These are phyloP conservation scores for Alternaria rosae DNA, from an alignment of 2,329 filamentous ascomycete genomes.

Conservation along the genomic window DNA sequence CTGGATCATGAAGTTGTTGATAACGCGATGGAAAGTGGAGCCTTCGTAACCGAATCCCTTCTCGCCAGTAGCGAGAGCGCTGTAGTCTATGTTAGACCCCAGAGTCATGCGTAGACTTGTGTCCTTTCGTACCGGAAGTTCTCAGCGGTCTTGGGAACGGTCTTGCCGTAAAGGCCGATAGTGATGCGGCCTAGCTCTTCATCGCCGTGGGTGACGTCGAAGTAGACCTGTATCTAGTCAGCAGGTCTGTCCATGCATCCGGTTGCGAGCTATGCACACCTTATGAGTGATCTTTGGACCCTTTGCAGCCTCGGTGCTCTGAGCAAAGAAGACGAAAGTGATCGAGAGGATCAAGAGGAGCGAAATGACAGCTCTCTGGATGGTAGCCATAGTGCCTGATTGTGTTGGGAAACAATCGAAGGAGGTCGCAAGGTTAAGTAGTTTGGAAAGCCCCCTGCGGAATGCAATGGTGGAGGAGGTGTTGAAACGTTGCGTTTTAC, in stretches of 20 bases:
- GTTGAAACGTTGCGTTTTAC: slow-evolving; percentile 47
- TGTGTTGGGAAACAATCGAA: slow-evolving; percentile 23
- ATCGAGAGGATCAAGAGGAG: slow-evolving; percentile 79
- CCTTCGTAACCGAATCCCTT: slow-evolving; percentile 85
- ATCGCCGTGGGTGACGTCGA: slow-evolving; percentile 81
- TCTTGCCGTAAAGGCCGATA: slow-evolving; percentile 87
- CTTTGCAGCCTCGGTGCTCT: slow-evolving; percentile 55
- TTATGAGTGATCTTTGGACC: slow-evolving; percentile 96
- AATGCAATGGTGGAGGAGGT: slow-evolving; percentile 18
- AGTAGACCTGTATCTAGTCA: slow-evolving; percentile 67
- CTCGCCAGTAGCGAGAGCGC: slow-evolving; percentile 82
- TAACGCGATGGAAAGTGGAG: slow-evolving; percentile 87
- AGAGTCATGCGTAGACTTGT: not conserved
- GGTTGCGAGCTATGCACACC: slow-evolving; percentile 54
- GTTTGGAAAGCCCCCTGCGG: slow-evolving; percentile 24
- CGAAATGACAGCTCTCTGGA: slow-evolving; percentile 74
- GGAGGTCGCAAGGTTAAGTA: slow-evolving; percentile 34
- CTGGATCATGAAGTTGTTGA: slow-evolving; percentile 92
- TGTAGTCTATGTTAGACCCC: slow-evolving; percentile 53
- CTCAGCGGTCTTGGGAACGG: slow-evolving; percentile 77
- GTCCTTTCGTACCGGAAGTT: slow-evolving; percentile 62
- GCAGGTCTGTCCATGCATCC: not conserved
- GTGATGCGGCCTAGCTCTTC: slow-evolving; percentile 76
- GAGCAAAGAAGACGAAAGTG: slow-evolving; percentile 48
- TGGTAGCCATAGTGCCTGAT: slow-evolving; percentile 71